Evolutionary conservation across 768 basidiomycete species (phyloP).

Genomic region (Daedaleopsis nitida): DNA sequence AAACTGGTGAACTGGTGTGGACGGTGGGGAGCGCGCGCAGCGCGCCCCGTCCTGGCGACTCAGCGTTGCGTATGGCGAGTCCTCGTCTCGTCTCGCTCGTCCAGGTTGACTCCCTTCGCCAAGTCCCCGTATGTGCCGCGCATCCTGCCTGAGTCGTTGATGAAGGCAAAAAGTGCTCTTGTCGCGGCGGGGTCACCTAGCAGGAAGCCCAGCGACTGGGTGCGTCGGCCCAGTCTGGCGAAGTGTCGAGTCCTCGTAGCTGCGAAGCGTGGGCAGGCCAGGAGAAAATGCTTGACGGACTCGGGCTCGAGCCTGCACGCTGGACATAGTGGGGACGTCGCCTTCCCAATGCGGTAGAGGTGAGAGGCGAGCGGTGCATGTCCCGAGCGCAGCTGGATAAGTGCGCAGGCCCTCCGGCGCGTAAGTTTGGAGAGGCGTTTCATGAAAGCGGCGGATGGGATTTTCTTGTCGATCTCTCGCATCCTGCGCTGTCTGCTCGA

Average conservation of each 20-base stretch:
- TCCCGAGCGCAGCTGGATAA: slow-evolving; percentile 35
- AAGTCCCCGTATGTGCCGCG: no score
- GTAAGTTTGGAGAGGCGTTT: no score
- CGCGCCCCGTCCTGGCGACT: no score
- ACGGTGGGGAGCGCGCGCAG: no score
- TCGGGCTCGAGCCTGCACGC: slow-evolving; percentile 9
- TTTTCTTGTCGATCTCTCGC: no score
- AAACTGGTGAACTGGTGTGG: no score
- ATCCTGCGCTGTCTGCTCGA: no score
- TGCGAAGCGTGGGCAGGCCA: slow-evolving; percentile 16
- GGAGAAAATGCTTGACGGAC: slow-evolving; percentile 24
- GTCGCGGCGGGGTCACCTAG: neutral
- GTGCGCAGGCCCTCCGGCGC: neutral
- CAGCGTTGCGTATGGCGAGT: no score
- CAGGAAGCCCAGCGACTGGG: slow-evolving; percentile 7
- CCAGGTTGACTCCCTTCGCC: no score
- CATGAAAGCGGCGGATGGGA: no score
- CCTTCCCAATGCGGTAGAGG: slow-evolving; percentile 20
- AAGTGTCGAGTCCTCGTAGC: neutral
- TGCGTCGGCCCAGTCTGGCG: neutral
- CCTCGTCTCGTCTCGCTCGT: no score
- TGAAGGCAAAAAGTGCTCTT: slow-evolving; percentile 10
- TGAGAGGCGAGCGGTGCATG: slow-evolving; percentile 34
- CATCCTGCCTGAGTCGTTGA: slow-evolving; percentile 15
- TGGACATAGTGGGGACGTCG: slow-evolving; percentile 13